Base-by-base conservation (phyloP, 2,329 filamentous ascomycete species). In the Sphaerulina vaccinii region DNA sequence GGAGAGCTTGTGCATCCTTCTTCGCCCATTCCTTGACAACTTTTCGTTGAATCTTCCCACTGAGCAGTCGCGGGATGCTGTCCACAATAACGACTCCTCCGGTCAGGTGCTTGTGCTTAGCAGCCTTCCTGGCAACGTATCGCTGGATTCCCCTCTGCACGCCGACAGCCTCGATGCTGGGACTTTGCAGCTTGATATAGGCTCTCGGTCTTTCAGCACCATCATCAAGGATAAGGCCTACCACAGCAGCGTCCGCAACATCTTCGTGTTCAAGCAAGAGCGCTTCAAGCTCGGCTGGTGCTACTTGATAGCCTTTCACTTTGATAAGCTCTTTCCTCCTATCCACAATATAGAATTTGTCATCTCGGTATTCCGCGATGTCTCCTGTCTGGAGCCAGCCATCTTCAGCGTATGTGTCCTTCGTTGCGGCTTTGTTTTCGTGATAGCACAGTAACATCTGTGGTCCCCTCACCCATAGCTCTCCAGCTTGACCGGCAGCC, bases 361-460 rank as follows among this genome's bases (percentile, higher is more conserved):
- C 61, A 24, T 65, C 55, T 23, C 63, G 59, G 10, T 57, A 50
- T n/a, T 66, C 52, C 5, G 61, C 66, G 6, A 69, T 61, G 52
- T 69, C 67, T n/a, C 65, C 67, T 2, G 66, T 68, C 49, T 64
- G 68, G 37, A 73, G 54, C 68, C 68, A 74, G 1, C 69, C 69
- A 46, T 72, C 69, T 15, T 60, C 38, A 9, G 57, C 63, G 3
- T 73, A 46, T 3, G 67, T 58, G 19, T 72, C 69, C 38, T 64
- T 66, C 1, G 70, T 73, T 1, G 70, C 70, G 1, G 59, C 50
- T 18, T 67, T 64, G 42, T 86, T 88, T 37, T 78, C 75, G 85
- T 87, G 92, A 69, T 95, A 95, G 5, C 86, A 73, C 70, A 91
- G 86, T 79, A 90, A 85, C 39, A 92, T 73, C 35, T 82, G 88